Base-by-base conservation (phyloP, 352 stramenopile species). In the Phytophthora citricola region DNA sequence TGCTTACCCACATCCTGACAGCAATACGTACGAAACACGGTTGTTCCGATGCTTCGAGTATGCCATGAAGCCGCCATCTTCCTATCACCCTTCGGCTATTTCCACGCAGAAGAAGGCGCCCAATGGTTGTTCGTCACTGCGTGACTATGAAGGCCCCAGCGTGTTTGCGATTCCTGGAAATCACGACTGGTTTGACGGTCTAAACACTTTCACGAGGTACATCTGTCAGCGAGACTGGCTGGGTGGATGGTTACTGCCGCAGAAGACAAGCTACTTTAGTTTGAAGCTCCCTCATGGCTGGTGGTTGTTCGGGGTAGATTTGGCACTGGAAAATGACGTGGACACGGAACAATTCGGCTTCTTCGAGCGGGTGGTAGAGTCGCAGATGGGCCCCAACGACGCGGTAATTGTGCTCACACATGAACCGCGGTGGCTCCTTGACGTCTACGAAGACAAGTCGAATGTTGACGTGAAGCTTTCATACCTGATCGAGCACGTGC, bases 161-260 rank as follows among this genome's bases (percentile, higher is more conserved):
- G 85, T 76, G 17, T 94, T 96, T 59, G 86, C 86, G 15, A 91
- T 96, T 53, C 88, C 88, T 2, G 92, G 94, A 0, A 98, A 98
- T 65, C 94, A 98, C 67, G 94, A 98, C 62, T 98, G 94, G 92
- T 97, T 98, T 66, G 94, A 98, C 65, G 94, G 94, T 14, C 76
- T 98, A 20, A 93, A 94, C 58, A 98, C 93, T 9, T 98, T 95
- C 50, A 97, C 83, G 26, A 83, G 93, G 22, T 97, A 92, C 62
- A 89, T 98, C 63, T 91, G 93, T 54, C 88, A 95, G 27, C 80
- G 92, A 40, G 90, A 97, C 51, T 98, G 91, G 89, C 85, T 98
- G 2, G 94, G 92, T 17, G 94, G 93, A 5, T 98, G 94, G 94
- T 68, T 97, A 1, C 75, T 98, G 50, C 94, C 94, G 9, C 94